Percentiles rank a stretch among this genome's conserved stretches.
phyloP scores from a whole-genome alignment of 2,329 filamentous ascomycete genomes.

The Trichoderma semiorbis region DNA sequence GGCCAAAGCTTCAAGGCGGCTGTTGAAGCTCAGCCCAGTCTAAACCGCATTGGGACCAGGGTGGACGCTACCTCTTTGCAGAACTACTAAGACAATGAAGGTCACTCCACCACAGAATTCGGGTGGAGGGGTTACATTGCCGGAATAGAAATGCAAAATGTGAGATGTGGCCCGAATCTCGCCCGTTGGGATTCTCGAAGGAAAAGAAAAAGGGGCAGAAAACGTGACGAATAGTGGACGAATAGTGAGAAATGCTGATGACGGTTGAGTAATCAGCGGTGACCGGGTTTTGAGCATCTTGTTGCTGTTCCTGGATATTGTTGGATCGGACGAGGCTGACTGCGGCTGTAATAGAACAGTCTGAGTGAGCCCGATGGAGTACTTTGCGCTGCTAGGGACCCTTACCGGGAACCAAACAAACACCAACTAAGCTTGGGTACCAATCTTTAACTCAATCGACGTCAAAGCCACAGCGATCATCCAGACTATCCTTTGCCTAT shows the following conservation, averaged over 20 bases:
- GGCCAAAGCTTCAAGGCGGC: background rate
- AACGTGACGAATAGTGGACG: background rate
- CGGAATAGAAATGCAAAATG: background rate
- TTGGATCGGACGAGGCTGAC: background rate
- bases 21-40: background rate
- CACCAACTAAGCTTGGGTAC: background rate
- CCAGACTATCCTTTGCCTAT: background rate
- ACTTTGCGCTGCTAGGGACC: background rate
- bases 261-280: background rate
- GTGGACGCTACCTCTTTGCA: background rate
- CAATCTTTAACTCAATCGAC: background rate
- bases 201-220: background rate
- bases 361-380: background rate
- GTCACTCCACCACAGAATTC: conserved; percentile 2
- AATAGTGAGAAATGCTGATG: background rate
- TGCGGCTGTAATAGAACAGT: background rate
- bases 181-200: background rate
- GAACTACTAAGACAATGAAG: background rate
- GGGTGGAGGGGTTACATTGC: conserved; percentile 17
- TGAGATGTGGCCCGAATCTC: conserved; percentile 5
- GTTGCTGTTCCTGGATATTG: background rate
- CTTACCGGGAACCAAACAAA: background rate
- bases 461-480: background rate
- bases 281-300: background rate
- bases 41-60: background rate